Percentiles rank a stretch among this genome's conserved stretches.
Conservation (phyloP, 352 stramenopile genomes). For the Phytophthora pinifolia region DNA sequence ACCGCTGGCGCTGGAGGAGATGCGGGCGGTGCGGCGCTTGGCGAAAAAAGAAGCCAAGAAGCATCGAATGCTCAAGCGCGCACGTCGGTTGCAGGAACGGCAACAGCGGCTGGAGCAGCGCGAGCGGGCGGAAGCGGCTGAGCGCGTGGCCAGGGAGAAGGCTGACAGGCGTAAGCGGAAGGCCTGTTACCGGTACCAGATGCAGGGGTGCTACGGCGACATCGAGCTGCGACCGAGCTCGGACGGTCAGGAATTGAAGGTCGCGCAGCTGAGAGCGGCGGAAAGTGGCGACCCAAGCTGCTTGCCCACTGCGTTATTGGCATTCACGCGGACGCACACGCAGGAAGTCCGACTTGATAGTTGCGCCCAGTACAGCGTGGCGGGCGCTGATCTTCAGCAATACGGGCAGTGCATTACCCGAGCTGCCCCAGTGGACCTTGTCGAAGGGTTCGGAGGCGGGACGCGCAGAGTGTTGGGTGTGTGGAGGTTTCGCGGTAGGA, state of each 20-base stretch:
- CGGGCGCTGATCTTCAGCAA: background rate
- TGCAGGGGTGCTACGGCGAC: background rate
- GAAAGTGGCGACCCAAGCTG: background rate
- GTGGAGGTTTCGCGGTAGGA: conserved; percentile 1
- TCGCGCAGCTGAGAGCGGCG: background rate
- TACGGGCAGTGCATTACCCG: background rate
- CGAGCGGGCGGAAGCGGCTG: too few relatives aligned
- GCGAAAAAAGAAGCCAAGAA: too few relatives aligned
- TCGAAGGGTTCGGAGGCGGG: conserved; percentile 2
- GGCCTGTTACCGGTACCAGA: too few relatives aligned
- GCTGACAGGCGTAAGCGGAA: too few relatives aligned
- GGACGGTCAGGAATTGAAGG: background rate
- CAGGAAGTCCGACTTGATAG: background rate
- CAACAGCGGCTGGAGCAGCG: too few relatives aligned
- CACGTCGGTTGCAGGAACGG: too few relatives aligned
- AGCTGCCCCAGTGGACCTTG: background rate
- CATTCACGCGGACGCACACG: background rate
- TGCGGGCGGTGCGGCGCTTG: too few relatives aligned
- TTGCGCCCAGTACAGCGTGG: background rate
- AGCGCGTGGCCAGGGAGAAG: too few relatives aligned
- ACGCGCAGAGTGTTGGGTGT: background rate
- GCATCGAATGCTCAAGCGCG: too few relatives aligned
- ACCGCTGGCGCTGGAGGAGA: too few relatives aligned
- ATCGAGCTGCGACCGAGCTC: background rate
- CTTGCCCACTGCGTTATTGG: background rate